Base-by-base conservation (phyloP, 164 flowering plant species). In the Macadamia integrifolia region DNA sequence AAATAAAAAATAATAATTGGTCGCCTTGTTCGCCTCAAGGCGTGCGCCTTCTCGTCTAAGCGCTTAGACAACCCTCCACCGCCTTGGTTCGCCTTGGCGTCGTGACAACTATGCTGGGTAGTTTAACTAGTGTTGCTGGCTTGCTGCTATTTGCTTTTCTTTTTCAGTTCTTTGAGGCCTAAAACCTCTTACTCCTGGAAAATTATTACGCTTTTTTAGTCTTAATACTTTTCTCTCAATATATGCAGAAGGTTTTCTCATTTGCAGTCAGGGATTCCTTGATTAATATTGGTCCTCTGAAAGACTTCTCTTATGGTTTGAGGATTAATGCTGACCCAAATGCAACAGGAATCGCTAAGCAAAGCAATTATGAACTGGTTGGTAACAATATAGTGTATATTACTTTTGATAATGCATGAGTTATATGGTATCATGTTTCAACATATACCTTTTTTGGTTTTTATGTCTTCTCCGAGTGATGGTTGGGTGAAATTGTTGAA, bases 311-410 rank as follows among this genome's bases (percentile, higher is more conserved):
- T 4, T 85, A 95, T 78, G 96, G 99, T 70, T 78, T 92, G 58
- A 87, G 99, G 81, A 81, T 82, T 23, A 92, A 91, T 87, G 96
- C 96, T 62, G 97, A 95, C 73, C 84, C 84, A 50, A 89, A 85
- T 86, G 98, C 97, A 40, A 78, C 83, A 55, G 98, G 98, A 66
- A 73, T 84, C 80, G 85, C 99, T 65, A 95, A 89, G 76, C 98
- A 95, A 74, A 95, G 99, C 75, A 95, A 95, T 72, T 92, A 95
- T 83, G 98, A 95, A 81, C 79, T 95, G 93, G 99, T 92, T 73
- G 68, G 72, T 75, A 55, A 43, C 28, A 46, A 9, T 31, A 18
- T 17, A 18, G 23, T 9, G 46, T 67, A 43, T 9, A 1, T 59
- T 67, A 8, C 29, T 23, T 53, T 66, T 32, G 60, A 43, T 40